A percentile compares a stretch with the other conserved stretches of the same genome.
Evolutionary conservation across 2,329 filamentous ascomycete species (phyloP).

Genomic region (Phialophora verrucosa): DNA sequence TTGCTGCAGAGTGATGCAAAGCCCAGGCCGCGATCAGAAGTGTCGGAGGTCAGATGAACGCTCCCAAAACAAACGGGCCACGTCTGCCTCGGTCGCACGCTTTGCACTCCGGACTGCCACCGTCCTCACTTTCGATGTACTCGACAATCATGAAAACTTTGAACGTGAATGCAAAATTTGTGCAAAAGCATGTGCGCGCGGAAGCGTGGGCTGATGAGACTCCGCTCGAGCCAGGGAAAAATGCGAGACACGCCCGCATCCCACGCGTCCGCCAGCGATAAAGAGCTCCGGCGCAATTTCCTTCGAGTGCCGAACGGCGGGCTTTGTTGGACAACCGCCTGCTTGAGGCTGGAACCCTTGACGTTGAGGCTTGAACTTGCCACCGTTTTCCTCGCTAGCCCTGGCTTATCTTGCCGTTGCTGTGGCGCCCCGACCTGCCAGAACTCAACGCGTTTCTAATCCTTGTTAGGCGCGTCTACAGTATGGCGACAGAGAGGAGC

Average conservation of each 20-base stretch:
- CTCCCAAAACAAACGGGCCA: slow-evolving; percentile 2
- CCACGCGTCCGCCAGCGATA: not conserved
- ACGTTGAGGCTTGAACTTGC: slow-evolving; percentile 4
- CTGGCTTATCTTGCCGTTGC: slow-evolving; percentile 9
- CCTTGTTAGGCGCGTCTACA: not conserved
- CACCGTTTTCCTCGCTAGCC: not conserved
- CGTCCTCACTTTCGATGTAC: not conserved
- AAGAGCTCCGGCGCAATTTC: slow-evolving; percentile 13
- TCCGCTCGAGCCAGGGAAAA: slow-evolving; percentile 2
- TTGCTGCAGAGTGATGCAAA: slow-evolving; percentile 16
- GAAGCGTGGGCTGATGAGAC: slow-evolving; percentile 2
- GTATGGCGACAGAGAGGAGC: not conserved
- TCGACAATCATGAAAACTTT: not conserved
- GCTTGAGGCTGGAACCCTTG: slow-evolving; percentile 1
- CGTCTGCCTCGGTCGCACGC: not conserved
- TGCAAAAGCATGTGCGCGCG: not conserved
- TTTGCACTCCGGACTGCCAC: not conserved
- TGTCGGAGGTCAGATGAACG: slow-evolving; percentile 10
- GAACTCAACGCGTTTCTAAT: not conserved
- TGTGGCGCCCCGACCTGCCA: slow-evolving; percentile 4
- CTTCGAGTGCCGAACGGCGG: slow-evolving; percentile 8
- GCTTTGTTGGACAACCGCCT: not conserved
- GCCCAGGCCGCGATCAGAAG: not conserved
- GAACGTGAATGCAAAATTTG: not conserved
- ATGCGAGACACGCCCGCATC: slow-evolving; percentile 2